Evolutionary conservation across 306 rosid genomes (phyloP), one percentile per base, ranked within the genome.

Genomic region (Vigna trinervia): DNA sequence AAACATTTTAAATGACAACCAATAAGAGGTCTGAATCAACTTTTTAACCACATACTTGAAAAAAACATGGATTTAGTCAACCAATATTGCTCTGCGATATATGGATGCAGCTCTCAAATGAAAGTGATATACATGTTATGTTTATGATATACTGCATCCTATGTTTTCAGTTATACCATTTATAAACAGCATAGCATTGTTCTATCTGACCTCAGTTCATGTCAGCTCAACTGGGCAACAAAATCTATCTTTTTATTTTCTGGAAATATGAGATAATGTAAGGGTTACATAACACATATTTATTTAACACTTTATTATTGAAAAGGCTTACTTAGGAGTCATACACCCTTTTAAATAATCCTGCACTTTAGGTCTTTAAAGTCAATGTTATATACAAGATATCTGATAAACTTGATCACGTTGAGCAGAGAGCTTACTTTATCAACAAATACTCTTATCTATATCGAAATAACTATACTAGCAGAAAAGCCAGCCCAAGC

Each of bases 1-100:
- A 59, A 78, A 78, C 75, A 73, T 78, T 59, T 85, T 54, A 45
- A 69, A 56, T 9, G 59, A 74, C 13, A 78, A 78, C 73, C 41
- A 82, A 57, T 57, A 78, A 73, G 65, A 73, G 65, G 48, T 58
- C 50, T 45, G 39, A 39, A 62, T 76, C 54, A 74, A 60, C 13
- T 47, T 74, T 71, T 70, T 57, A 78, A 74, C 10, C 54, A 85
- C 34, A 56, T 58, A 69, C 34, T 51, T 61, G 38, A 78, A 69
- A 78, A 67, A 26, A 36, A 76, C 38, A 6, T 59, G 34, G 68
- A 53, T 45, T 52, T 73, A 66, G 66, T 60, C 28, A 51, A 69
- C 51, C 51, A 20, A 73, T 47, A 78, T 26, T 43, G 65, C 51
- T 75, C n/a, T 23, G 45, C 51, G 60, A 59, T 70, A 59, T 70